phyloP scores from a whole-genome alignment of 371 early-diverging fungal species.

The Mortierella sp. region DNA sequence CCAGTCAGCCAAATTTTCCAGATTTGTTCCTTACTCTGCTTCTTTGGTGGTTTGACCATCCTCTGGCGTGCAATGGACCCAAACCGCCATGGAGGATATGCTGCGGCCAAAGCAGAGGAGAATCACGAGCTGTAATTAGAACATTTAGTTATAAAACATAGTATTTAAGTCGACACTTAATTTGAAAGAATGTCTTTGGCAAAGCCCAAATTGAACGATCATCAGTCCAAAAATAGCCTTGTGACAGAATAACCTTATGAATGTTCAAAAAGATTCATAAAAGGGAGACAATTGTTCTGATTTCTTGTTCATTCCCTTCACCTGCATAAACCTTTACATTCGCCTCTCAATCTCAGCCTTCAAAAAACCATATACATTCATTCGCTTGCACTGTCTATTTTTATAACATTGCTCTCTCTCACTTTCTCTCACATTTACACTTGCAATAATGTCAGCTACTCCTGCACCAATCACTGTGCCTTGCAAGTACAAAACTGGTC shows the following conservation, averaged over 20 bases:
- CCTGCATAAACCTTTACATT: not conserved
- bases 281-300: not conserved
- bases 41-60: slow-evolving; percentile 42
- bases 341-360: not conserved
- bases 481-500: slow-evolving; percentile 79
- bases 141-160: not conserved
- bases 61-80: slow-evolving; percentile 51
- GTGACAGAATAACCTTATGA: not conserved
- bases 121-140: slow-evolving; percentile 28
- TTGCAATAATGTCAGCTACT: slow-evolving; percentile 21
- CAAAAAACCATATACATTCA: not conserved
- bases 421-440: not conserved
- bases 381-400: not conserved
- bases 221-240: not conserved
- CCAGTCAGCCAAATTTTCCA: slow-evolving; percentile 60
- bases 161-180: too few relatives aligned
- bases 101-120: slow-evolving; percentile 21
- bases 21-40: slow-evolving; percentile 59
- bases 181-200: not conserved
- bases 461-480: slow-evolving; percentile 59
- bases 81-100: slow-evolving; percentile 27
- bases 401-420: not conserved
- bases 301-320: not conserved
- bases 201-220: not conserved
- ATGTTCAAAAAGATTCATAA: not conserved